Base-by-base conservation (phyloP, 2,329 filamentous ascomycete genomes). In the Grosmannia clavigera region DNA sequence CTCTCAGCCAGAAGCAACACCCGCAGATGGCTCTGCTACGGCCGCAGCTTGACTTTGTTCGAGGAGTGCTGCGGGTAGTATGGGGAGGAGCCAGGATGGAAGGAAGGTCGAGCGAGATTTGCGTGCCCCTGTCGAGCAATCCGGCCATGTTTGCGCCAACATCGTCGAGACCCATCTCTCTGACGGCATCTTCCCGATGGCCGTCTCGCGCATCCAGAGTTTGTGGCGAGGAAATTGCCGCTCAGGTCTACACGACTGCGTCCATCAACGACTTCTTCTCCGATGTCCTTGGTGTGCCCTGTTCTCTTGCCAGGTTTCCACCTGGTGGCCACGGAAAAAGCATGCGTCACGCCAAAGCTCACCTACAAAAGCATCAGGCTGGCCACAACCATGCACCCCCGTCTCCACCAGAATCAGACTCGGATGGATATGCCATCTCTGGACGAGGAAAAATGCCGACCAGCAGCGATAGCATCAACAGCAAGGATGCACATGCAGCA, bases 1-100 rank as follows among this genome's bases (percentile, higher is more conserved):
- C 87, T 6, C 76, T 99, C 59, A 96, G 83, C 69, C 92, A 97
- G 72, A 99, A 97, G 73, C 80, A 85, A 64, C 86, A 94, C 68
- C 89, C 92, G 2, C 83, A 79, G 40, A 97, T 99, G 92, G 87
- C 90, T 14, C 80, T 96, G 5, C 78, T 99, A 58, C 81, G 81
- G 57, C 92, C 94, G 7, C 71, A 69, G 5, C 76, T 97, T 50
- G 88, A 97, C 66, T 82, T 95, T 60, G 74, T 80, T 0, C 72
- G 71, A 1, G 87, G 88, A 0, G 67, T 86, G 2, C 73, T 99
- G 22, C 77, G 79, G 19, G 77, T 97, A 10, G 72, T 72, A 6
- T 81, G 80, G 62, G 67, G 71, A 14, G 81, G 75, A 3, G 1
- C 14, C 2, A 60, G 65, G 6, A 38, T 61, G 3, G 40, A 63